phyloP scores from a whole-genome alignment of 371 early-diverging fungal genomes.

The Mucor velutinosus region DNA sequence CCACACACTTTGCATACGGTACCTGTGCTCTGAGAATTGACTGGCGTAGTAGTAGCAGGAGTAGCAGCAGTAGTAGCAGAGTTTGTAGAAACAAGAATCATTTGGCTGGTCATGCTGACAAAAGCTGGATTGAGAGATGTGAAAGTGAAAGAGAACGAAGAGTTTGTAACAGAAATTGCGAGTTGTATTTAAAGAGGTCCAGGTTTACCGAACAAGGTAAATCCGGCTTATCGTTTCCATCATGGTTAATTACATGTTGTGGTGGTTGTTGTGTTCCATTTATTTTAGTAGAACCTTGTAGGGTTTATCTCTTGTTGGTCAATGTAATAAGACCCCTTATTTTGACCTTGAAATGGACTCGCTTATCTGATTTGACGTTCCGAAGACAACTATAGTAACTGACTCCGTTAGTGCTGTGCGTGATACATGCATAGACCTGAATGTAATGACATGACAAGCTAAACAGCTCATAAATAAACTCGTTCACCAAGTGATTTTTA shows the following conservation, averaged over 20 bases:
- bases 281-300: background rate
- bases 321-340: background rate
- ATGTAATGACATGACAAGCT: background rate
- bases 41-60: slow-evolving; percentile 2
- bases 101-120: background rate
- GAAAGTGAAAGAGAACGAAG: background rate
- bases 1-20: slow-evolving; percentile 35
- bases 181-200: background rate
- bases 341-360: background rate
- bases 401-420: background rate
- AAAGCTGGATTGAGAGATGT: background rate
- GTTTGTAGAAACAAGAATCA: background rate
- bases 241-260: slow-evolving; percentile 2
- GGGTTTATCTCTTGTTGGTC: background rate
- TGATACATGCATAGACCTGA: background rate
- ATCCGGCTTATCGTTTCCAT: slow-evolving; percentile 13
- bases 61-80: background rate
- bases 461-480: background rate
- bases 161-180: background rate
- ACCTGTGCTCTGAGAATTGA: slow-evolving; percentile 9
- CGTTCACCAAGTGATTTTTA: background rate
- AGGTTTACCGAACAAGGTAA: slow-evolving; percentile 12
- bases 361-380: slow-evolving; percentile 10
- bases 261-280: background rate
- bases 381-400: background rate